Base-by-base conservation (phyloP, 1,284 basidiomycete species). In the Cryptococcus hybrid region DNA sequence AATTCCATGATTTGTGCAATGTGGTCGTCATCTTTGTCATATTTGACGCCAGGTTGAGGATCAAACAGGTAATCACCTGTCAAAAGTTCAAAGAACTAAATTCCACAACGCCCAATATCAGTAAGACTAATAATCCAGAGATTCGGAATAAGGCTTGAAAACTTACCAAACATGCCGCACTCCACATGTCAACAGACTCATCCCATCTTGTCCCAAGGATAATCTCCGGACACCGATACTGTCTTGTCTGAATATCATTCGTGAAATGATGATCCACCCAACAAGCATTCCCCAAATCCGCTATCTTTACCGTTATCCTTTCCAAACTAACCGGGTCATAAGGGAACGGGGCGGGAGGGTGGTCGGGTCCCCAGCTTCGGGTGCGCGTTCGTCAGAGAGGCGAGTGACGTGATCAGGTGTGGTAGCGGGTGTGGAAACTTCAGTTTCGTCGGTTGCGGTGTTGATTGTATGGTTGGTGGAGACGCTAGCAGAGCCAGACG, bases 1-100 rank as follows among this genome's bases (percentile, higher is more conserved):
- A 99, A 83, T 79, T 99, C 96, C 78, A 98, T 93, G 69, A 99
- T 92, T 80, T 99, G 95, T 4, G 96, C 95, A 59, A 99, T 92
- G 73, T 99, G 95, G 74, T 99, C 96, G 77, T 99, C 95, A 78
- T 99, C 96, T 79, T 97, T 96, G 80, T 83, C 82, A 74, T 84
- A 85, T 62, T 83, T 82, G 48, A 81, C 78, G 3, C 83, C 82
- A 1, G 83, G 80, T 79, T 82, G 66, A 73, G 84, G 71, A 70
- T 94, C 91, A 69, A 95, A 94, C 51, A 95, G 82, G 78, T 93
- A 94, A 75, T 94, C 90, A 34, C 91, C 90, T 0, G 91, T 93
- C 64, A 95, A 85, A 37, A 95, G 83, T 73, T 94, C 92, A 70
- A 95, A 95, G 54, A 91, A 85, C 90, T 93, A 69, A 24, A 24